Percentiles rank a stretch among this genome's conserved stretches.
Evolutionary conservation across 257 asterid genomes (phyloP).

Genomic region (Petunia secreta): DNA sequence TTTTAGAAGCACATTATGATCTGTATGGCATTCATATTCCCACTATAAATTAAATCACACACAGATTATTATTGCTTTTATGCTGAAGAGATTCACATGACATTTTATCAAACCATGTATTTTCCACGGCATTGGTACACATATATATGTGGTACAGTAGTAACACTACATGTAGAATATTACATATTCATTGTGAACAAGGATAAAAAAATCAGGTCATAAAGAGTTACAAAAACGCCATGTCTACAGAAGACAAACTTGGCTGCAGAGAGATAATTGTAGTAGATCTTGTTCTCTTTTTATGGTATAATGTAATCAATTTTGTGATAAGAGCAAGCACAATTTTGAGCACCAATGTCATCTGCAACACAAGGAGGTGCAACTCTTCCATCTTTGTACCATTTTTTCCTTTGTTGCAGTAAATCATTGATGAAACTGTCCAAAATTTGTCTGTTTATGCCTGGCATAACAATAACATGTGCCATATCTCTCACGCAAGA

Average conservation of each 20-base stretch:
- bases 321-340: conserved; percentile 14
- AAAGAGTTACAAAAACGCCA: conserved; percentile 9
- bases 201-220: not conserved
- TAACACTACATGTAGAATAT: not conserved
- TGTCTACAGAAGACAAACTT: conserved; percentile 15
- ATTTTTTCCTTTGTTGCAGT: not conserved
- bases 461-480: conserved; percentile 37
- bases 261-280: not conserved
- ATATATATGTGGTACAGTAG: not conserved
- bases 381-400: conserved; percentile 20
- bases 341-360: conserved; percentile 28
- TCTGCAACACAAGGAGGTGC: conserved; percentile 27
- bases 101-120: not conserved
- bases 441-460: conserved; percentile 26
- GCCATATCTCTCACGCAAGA: conserved; percentile 40
- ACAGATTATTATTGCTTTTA: not conserved
- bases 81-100: not conserved
- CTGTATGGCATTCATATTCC: not conserved
- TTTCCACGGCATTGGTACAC: not conserved
- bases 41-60: not conserved
- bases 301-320: conserved; percentile 20
- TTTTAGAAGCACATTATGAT: too few species aligned
- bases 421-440: conserved; percentile 29
- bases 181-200: not conserved
- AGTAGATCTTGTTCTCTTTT: not conserved